Conservation (phyloP, 2,329 filamentous ascomycete species). For the Aschersonia sp. region DNA sequence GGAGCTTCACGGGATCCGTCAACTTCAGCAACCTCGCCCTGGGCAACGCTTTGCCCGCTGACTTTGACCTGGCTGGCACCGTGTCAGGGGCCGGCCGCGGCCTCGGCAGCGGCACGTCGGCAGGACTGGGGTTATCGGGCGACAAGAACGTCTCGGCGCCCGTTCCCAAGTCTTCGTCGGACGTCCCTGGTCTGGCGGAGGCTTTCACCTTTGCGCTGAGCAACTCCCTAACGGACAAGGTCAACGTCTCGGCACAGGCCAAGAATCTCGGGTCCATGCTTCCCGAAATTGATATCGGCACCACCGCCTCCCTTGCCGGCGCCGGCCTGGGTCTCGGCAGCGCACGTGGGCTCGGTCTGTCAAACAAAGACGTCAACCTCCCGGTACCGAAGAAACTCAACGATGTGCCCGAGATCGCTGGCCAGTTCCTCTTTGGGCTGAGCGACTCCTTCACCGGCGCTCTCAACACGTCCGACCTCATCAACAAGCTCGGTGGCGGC, state of each 20-base stretch:
- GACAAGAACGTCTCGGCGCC: conserved; percentile 2
- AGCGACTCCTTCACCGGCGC: conserved; percentile 8
- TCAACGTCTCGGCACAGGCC: conserved; percentile 3
- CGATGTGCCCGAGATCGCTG: conserved; percentile 7
- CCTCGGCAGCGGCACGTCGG: conserved; percentile 6
- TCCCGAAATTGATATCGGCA: conserved; percentile 4
- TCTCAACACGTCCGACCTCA: conserved; percentile 7
- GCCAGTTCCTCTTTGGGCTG: conserved; percentile 10
- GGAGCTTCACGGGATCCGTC: conserved; percentile 1
- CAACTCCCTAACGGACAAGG: conserved; percentile 6
- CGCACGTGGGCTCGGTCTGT: conserved; percentile 7
- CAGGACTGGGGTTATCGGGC: conserved; percentile 5
- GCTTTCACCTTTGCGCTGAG: conserved; percentile 7
- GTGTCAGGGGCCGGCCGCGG: conserved; percentile 6
- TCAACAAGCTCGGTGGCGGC: not conserved
- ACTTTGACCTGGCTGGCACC: conserved; percentile 3
- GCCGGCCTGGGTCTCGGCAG: conserved; percentile 7
- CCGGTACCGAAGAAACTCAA: conserved; percentile 2
- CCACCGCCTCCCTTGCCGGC: conserved; percentile 6
- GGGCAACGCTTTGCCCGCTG: not conserved
- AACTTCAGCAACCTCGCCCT: conserved; percentile 1
- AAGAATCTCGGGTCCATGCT: conserved; percentile 3
- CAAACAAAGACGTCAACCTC: conserved; percentile 4
- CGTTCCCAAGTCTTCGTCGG: not conserved
- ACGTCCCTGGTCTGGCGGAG: conserved; percentile 4